Percentiles rank a stretch among this genome's conserved stretches.
phyloP scores from a whole-genome alignment of 768 basidiomycete species.

The Tylopilus felleus region DNA sequence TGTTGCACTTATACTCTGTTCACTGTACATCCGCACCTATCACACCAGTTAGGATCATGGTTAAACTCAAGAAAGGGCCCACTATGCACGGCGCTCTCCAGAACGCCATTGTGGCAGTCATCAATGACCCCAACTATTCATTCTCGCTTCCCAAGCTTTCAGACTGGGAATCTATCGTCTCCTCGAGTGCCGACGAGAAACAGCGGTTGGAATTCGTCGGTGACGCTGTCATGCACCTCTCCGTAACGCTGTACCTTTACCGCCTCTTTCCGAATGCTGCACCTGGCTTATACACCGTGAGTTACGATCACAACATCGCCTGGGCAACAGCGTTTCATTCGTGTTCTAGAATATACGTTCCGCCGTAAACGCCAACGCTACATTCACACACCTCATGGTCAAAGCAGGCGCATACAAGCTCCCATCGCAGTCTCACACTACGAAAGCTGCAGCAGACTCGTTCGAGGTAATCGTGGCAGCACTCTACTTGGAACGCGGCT shows the following conservation, averaged over 20 bases:
- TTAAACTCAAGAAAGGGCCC: conserved; percentile 16
- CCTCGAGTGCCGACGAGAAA: conserved; percentile 28
- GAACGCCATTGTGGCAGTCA: conserved; percentile 22
- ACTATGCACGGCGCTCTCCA: conserved; percentile 19
- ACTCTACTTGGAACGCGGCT: conserved; percentile 39
- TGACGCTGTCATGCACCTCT: conserved; percentile 44
- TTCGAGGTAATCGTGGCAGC: conserved; percentile 47
- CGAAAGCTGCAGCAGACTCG: conserved; percentile 44
- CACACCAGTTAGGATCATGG: conserved; percentile 10
- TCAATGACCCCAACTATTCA: conserved; percentile 27
- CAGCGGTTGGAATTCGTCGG: conserved; percentile 48
- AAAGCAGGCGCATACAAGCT: conserved; percentile 31
- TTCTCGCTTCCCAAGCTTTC: conserved; percentile 26
- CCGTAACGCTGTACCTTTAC: conserved; percentile 39
- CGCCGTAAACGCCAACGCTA: conserved; percentile 33
- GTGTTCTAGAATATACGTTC: conserved; percentile 22
- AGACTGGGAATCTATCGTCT: conserved; percentile 30
- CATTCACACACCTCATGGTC: conserved; percentile 37
- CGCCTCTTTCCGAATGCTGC: conserved; percentile 29
- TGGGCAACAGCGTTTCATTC: not conserved
- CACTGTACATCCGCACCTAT: not conserved
- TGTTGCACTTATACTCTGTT: not conserved
- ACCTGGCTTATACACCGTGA: conserved; percentile 37
- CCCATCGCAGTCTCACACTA: conserved; percentile 15
- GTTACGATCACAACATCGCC: not conserved